Base-by-base conservation (phyloP, 768 basidiomycete species). In the Collybia sordida region DNA sequence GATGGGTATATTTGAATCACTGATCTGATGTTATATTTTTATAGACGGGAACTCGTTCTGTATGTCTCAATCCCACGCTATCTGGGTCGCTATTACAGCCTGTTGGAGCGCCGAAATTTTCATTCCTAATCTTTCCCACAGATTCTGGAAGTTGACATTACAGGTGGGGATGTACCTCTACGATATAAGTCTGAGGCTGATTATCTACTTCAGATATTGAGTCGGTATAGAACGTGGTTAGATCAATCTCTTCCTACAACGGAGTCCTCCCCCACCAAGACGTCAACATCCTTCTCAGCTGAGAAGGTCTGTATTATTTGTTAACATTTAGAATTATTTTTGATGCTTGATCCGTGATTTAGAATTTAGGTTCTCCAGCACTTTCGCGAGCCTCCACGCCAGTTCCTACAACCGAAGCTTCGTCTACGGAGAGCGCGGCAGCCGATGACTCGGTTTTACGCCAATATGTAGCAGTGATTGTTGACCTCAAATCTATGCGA, bases 31-130 rank as follows among this genome's bases (percentile, higher is more conserved):
- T 40, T n/a, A 36, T 11, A 8, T 24, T 50, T 53, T 11, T 47
- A 56, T 49, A 69, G 68, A 62, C 12, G 64, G 56, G 42, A 63
- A 65, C 35, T 56, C 70, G 3, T 85, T 87, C 55, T 68, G 72
- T n/a, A 82, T 82, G 7, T 54, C 75, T 11, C 91, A 93, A 63
- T 81, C 85, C 6, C 72, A 75, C 27, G 82, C 84, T 2, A 72
- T 86, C 1, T 92, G 87, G 83, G 69, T 74, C 37, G 90, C 91
- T 3, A 74, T 97, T 17, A 71, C 78, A 31, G 77, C 80, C 6
- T 93, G 93, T 62, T 98, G 96, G 96, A 88, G 85, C 50, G 80
- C 84, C 15, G 86, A 93, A 45, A 77, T 97, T 6, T 95, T 81
- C 64, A 84, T 98, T 36, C 86, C 88, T 1, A 88, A 93, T 51